A percentile compares a stretch with the other conserved stretches of the same genome.
phyloP scores from a whole-genome alignment of 2,329 filamentous ascomycete genomes.

The Aspergillus aculeatinus region DNA sequence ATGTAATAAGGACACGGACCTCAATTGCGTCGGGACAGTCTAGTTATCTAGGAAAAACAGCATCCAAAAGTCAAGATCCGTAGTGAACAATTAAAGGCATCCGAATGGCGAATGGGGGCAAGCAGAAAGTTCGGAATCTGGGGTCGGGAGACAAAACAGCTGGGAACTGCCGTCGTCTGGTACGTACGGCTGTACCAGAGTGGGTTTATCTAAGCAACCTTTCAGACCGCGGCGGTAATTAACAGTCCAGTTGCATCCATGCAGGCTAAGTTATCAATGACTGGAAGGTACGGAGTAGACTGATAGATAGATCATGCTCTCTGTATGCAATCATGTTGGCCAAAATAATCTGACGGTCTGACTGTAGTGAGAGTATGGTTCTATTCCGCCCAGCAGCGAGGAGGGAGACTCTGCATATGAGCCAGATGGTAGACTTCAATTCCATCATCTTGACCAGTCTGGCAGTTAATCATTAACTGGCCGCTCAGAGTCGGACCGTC shows the following conservation, averaged over 20 bases:
- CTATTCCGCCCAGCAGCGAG: background rate
- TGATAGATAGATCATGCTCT: background rate
- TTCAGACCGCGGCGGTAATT: background rate
- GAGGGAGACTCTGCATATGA: background rate
- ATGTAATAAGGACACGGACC: background rate
- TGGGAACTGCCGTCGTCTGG: constrained; percentile 12
- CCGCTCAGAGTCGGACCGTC: background rate
- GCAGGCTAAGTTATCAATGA: background rate
- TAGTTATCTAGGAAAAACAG: background rate
- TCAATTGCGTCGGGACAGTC: background rate
- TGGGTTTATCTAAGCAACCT: background rate
- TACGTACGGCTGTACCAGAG: background rate
- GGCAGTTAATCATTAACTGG: background rate
- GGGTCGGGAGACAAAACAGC: constrained; percentile 25
- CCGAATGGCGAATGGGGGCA: background rate
- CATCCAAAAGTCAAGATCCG: background rate
- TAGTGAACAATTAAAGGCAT: constrained; percentile 12
- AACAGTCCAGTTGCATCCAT: background rate
- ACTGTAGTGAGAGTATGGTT: background rate
- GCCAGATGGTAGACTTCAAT: background rate
- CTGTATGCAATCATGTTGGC: background rate
- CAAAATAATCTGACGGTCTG: too few species aligned
- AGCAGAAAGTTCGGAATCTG: constrained; percentile 15
- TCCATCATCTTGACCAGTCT: background rate
- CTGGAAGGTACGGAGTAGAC: too few species aligned